Evolutionary conservation across 345 rosid species (phyloP), one percentile per base, ranked within the genome.

Genomic region (Eutrema yunnanense): DNA sequence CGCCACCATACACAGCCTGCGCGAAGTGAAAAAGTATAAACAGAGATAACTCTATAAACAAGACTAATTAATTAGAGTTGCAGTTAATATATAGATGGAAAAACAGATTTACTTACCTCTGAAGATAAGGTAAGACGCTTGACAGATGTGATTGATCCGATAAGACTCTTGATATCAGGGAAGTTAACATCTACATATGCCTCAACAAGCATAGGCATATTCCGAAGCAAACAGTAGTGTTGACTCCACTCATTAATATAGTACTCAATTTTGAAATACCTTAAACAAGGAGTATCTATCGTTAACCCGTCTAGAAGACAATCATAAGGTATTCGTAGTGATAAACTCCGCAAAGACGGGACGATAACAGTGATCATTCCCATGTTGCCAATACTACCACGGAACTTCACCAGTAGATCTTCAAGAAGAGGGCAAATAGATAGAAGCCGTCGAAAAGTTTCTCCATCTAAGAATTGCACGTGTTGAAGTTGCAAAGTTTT

Each of bases 121-220:
- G 43, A 68, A 43, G 37, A 46, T 47, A 69, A 4, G 0, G 73
- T 47, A 22, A 69, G 40, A 4, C 49, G 30, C 48, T 47, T 70
- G 44, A 47, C 73, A 9, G 57, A 70, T 58, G 73, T 58, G 37
- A 57, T 36, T 9, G 73, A 34, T 69, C 57, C 14, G 2, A 63
- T 32, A 46, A 46, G 68, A 16, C 55, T 46, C 8, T 2, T 0
- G 2, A 34, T 14, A 11, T 19, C 2, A 10, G 6, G 14, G 16
- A 6, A 9, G 1, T 2, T 6, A 48, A 47, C 30, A 58, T 48
- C 66, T 37, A 70, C 8, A 59, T 44, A n/a, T 26, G 74, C 74
- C 38, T 58, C 32, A 10, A 7, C 36, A 11, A 70, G 13, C 11
- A 37, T 29, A 37, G 57, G 66, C 66, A 58, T 48, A 16, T 47